Conservation (phyloP, 176 grass and related monocot species). For the barley (Hordeum vulgare) region MorexV3_pseudomolecules_assembly NC_058524.1:27016156-27016655, state of each 20-base stretch:
- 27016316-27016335: constrained; percentile 72
- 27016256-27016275: constrained; percentile 41
- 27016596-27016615: constrained; percentile 57
- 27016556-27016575: constrained; percentile 56
- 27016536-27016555: constrained; percentile 59
- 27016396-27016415: constrained; percentile 48
- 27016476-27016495: not conserved
- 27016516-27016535: constrained; percentile 68
- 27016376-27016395: constrained; percentile 64
- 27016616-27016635: constrained; percentile 51
- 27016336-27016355: constrained; percentile 61
- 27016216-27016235: constrained; percentile 63
- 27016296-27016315: constrained; percentile 67
- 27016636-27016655: constrained; percentile 65
- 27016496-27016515: constrained; percentile 28
- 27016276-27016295: constrained; percentile 45
- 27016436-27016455: not conserved
- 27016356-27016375: constrained; percentile 62
- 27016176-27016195: no score
- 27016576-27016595: constrained; percentile 40
- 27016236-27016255: constrained; percentile 41
- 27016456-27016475: not conserved
- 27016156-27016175: no score
- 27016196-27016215: constrained; percentile 46
- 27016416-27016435: constrained; percentile 67